Conservation (phyloP, 2,329 filamentous ascomycete genomes). For the Alternaria triticina region DNA sequence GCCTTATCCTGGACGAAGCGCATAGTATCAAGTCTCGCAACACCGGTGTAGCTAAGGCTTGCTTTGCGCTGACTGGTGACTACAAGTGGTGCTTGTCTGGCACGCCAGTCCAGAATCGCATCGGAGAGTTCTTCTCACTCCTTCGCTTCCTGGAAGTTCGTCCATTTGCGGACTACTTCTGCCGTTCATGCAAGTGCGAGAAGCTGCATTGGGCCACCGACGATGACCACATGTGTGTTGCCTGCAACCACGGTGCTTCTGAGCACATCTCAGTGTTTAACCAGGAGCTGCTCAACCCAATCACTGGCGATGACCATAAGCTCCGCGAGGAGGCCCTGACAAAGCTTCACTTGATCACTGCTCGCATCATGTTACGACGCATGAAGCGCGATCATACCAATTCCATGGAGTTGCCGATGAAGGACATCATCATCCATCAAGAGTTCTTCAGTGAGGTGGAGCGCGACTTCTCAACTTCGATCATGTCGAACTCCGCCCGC, state of each 20-base stretch:
- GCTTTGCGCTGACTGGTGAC: constrained; percentile 83
- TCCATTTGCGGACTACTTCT: constrained; percentile 93
- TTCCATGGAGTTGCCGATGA: constrained; percentile 94
- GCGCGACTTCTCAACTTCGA: constrained; percentile 91
- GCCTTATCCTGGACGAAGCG: constrained; percentile 91
- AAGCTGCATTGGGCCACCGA: constrained; percentile 84
- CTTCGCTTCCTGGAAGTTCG: constrained; percentile 87
- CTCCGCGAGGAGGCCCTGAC: constrained; percentile 73
- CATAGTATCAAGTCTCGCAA: constrained; percentile 92
- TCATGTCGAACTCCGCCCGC: constrained; percentile 89
- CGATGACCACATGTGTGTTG: constrained; percentile 71
- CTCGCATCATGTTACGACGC: constrained; percentile 93
- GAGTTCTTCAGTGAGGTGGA: constrained; percentile 98
- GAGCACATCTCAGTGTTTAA: constrained; percentile 86
- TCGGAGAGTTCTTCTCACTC: constrained; percentile 95
- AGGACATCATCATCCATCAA: constrained; percentile 88
- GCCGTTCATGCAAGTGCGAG: constrained; percentile 83
- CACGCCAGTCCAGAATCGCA: constrained; percentile 94
- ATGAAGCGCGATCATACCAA: constrained; percentile 93
- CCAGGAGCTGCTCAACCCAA: constrained; percentile 88
- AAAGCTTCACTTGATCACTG: constrained; percentile 87
- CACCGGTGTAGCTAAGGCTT: constrained; percentile 92
- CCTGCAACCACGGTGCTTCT: constrained; percentile 71
- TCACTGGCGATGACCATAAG: constrained; percentile 55
- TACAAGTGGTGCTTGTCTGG: constrained; percentile 97